Conservation (phyloP, 495 filamentous ascomycete species). For the Xylaria bambusicola region DNA sequence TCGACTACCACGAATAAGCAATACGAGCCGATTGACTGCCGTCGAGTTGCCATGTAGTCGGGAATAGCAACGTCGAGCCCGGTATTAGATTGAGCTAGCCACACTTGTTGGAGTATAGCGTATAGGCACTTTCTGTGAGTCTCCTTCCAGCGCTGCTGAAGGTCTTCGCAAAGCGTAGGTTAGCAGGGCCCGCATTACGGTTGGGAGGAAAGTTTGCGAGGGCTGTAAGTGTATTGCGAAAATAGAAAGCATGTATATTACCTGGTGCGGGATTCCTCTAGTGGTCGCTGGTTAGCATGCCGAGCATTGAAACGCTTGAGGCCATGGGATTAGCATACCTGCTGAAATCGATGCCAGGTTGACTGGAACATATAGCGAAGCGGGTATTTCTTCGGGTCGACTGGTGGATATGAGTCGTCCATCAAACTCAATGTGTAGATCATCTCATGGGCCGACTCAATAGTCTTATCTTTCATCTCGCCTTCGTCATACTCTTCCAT, state of each 20-base stretch:
- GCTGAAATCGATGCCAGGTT: constrained; percentile 2
- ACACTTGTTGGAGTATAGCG: constrained; percentile 3
- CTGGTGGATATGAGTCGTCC: not conserved
- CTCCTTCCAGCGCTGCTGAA: constrained; percentile 8
- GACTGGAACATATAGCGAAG: constrained; percentile 10
- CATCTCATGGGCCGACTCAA: not conserved
- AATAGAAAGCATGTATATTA: not conserved
- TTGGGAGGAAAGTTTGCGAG: too few relatives aligned
- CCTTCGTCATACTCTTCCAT: constrained; percentile 10
- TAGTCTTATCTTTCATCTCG: not conserved
- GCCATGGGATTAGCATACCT: not conserved
- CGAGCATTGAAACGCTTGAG: not conserved
- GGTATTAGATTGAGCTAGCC: constrained; percentile 1
- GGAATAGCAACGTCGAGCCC: not conserved
- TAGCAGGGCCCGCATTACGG: too few relatives aligned
- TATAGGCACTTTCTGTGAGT: not conserved
- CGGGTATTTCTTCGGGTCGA: not conserved
- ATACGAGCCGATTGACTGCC: constrained; percentile 9
- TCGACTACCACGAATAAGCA: too few relatives aligned
- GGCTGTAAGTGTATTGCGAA: too few relatives aligned
- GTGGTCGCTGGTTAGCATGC: not conserved
- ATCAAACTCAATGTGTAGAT: constrained; percentile 3
- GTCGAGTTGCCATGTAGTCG: constrained; percentile 9
- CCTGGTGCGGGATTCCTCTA: constrained; percentile 11
- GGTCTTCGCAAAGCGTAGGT: not conserved